Evolutionary conservation across 2,329 filamentous ascomycete species (phyloP).

Genomic region (Ustilaginoidea virens): DNA sequence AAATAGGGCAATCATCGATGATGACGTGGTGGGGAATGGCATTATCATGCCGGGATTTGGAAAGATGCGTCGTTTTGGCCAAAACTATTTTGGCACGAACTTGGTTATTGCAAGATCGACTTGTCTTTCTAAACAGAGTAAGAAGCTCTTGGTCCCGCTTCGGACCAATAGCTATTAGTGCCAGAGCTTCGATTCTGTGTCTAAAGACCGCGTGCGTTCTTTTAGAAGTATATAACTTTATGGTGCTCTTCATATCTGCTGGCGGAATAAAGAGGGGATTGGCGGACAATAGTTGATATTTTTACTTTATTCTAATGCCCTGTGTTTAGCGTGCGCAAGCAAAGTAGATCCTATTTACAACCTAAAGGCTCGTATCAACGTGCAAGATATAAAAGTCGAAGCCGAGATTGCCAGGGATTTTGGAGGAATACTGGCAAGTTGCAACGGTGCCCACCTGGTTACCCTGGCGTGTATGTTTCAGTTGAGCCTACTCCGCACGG

Average conservation of each 20-base stretch:
- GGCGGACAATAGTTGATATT: conserved; percentile 74
- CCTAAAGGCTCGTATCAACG: conserved; percentile 57
- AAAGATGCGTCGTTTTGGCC: conserved; percentile 60
- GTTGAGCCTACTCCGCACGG: no score
- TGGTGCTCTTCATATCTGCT: conserved; percentile 70
- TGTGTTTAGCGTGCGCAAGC: conserved; percentile 58
- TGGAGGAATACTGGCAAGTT: no score
- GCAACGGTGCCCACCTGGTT: no score
- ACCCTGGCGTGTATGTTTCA: no score
- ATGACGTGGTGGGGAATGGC: no score
- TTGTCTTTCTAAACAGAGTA: conserved; percentile 61
- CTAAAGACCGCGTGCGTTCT: conserved; percentile 54
- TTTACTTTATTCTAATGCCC: conserved; percentile 64
- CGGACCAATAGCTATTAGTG: conserved; percentile 1
- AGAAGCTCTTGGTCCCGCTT: conserved; percentile 11
- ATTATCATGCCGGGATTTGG: no score
- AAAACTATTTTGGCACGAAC: conserved; percentile 64
- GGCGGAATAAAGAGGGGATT: conserved; percentile 53
- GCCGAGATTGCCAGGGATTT: no score
- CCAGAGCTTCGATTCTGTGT: conserved; percentile 34
- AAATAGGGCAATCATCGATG: no score
- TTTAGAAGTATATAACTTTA: conserved; percentile 72
- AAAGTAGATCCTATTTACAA: conserved; percentile 54
- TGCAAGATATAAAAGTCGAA: conserved; percentile 52
- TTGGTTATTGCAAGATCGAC: conserved; percentile 68